Base-by-base conservation (phyloP, 164 flowering plant species). In the Vitis rupestris region DNA sequence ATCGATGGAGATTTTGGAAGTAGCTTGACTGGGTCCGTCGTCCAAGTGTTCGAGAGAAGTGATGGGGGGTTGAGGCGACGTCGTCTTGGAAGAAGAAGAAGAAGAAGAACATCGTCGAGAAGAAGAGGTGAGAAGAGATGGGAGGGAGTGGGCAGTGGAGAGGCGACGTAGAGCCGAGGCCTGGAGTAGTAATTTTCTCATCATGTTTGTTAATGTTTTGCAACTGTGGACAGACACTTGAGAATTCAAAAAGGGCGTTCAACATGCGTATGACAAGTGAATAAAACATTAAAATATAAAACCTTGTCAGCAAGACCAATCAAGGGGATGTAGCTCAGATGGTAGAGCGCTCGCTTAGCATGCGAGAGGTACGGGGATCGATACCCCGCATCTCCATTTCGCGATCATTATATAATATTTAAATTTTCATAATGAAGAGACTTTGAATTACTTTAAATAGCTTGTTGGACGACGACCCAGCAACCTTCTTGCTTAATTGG, bases 311-410 rank as follows among this genome's bases (percentile, higher is more conserved):
- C 27, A 23, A 23, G 27, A 23, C 27, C 27, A 23, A 23, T 23
- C 27, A 23, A 23, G 93, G 92, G 96, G 92, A 86, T 90, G 97
- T 93, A 93, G 94, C 92, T 91, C 92, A 88, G 91, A 88, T 89
- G 97, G 97, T 89, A 88, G 98, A 93, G 94, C 94, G 93, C 94
- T 91, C 94, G 94, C 97, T 89, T 93, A 93, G 94, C 97, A 90
- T 93, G 94, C 97, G 94, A 93, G 97, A 93, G 93, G 91, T 82
- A 84, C 89, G 88, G 90, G 93, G 93, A 88, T 88, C 91, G 91
- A 88, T 88, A 84, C 91, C 89, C 89, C 88, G 90, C 90, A 87
- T 88, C 90, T 87, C 93, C 90, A 85, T 23, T 23, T 23, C 27
- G 2, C 27, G 2, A 23, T 23, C 27, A 23, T 23, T 23, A 2